Evolutionary conservation across 1,284 basidiomycete genomes (phyloP).

Genomic region (Cystobasidium pallidum): DNA sequence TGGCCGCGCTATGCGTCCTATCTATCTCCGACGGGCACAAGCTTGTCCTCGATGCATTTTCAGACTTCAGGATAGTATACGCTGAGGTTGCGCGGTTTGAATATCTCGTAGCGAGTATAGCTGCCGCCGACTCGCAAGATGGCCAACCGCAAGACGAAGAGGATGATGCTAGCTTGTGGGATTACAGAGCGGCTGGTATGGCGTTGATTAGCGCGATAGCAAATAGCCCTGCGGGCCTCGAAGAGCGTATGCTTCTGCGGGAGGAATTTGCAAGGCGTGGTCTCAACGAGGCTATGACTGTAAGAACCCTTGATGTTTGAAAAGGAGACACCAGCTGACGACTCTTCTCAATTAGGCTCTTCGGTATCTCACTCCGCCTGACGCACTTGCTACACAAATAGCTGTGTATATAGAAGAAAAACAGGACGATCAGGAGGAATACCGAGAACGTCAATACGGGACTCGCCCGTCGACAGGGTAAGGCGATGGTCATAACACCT

Average conservation of each 20-base stretch:
- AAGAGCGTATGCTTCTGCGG: slow-evolving; percentile 74
- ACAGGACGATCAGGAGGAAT: slow-evolving; percentile 82
- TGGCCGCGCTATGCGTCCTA: slow-evolving; percentile 79
- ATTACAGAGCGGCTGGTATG: slow-evolving; percentile 75
- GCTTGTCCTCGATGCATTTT: slow-evolving; percentile 73
- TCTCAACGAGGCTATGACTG: slow-evolving; percentile 78
- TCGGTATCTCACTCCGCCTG: slow-evolving; percentile 74
- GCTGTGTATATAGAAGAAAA: slow-evolving; percentile 83
- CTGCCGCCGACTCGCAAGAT: slow-evolving; percentile 58
- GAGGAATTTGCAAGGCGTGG: slow-evolving; percentile 80
- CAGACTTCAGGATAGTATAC: slow-evolving; percentile 73
- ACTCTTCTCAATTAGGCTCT: too few species aligned
- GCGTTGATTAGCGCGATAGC: slow-evolving; percentile 77
- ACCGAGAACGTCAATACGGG: slow-evolving; percentile 22
- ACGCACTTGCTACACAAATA: slow-evolving; percentile 71
- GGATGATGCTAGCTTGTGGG: slow-evolving; percentile 75
- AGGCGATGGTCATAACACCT: neutral
- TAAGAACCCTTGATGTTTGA: too few species aligned
- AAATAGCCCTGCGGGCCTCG: slow-evolving; percentile 73
- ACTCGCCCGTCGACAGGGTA: slow-evolving; percentile 45
- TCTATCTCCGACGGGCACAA: slow-evolving; percentile 72
- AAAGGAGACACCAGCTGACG: slow-evolving; percentile 15
- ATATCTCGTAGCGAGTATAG: slow-evolving; percentile 69
- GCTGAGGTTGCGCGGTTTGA: slow-evolving; percentile 80
- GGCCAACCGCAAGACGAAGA: slow-evolving; percentile 58